Percentiles rank a stretch among this genome's conserved stretches.
Evolutionary conservation across 108 stramenopile genomes (phyloP).

Genomic region (Aurantiochytrium sp.): DNA sequence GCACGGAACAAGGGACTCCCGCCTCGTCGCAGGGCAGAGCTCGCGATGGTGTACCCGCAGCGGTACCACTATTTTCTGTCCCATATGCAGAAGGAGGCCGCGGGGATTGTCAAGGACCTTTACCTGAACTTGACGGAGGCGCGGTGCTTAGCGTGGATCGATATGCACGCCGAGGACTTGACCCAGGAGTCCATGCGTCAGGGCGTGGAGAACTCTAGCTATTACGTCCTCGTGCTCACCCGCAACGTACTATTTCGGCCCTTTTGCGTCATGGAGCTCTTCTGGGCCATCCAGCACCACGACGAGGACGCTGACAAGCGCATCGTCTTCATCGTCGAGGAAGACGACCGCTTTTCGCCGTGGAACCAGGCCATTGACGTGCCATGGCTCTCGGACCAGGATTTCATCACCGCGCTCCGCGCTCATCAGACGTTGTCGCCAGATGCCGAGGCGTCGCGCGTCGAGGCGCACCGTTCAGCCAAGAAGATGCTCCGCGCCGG

Average conservation of each 20-base stretch:
- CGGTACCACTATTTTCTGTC: not conserved
- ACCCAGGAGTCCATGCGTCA: not conserved
- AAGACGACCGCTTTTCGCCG: not conserved
- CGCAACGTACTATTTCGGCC: not conserved
- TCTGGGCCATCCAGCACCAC: not conserved
- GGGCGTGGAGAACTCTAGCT: not conserved
- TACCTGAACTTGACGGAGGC: not conserved
- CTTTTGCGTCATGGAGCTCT: conserved; percentile 21
- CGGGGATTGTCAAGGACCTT: conserved; percentile 1
- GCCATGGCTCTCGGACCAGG: not conserved
- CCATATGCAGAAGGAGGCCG: conserved; percentile 4
- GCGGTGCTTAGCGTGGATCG: not conserved
- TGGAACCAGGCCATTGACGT: not conserved
- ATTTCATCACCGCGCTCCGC: not conserved
- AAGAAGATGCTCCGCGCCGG: not conserved
- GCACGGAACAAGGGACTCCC: not conserved
- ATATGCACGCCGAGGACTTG: not conserved
- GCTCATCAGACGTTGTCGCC: too few relatives aligned
- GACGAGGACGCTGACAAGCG: not conserved
- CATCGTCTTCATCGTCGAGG: not conserved
- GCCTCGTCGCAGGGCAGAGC: not conserved
- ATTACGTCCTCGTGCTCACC: not conserved
- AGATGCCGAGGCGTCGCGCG: too few relatives aligned
- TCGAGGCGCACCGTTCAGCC: not conserved
- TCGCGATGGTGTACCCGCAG: not conserved